Conservation (phyloP, 805 yeast species). For the Candida coquimbonensis region DNA sequence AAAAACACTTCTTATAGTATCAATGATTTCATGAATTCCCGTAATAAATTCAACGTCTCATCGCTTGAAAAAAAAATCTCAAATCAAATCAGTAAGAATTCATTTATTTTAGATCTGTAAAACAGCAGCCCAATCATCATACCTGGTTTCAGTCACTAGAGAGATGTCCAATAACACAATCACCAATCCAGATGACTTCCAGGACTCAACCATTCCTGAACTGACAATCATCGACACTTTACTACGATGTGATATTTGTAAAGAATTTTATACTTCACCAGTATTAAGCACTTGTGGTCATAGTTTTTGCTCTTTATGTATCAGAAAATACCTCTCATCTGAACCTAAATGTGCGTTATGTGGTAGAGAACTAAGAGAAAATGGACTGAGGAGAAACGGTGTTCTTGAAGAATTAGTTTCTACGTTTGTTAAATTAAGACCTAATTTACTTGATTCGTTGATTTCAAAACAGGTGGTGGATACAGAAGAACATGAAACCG, state of each 20-base stretch:
- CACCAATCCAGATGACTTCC: constrained; percentile 74
- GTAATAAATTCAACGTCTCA: background rate
- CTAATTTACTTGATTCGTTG: constrained; percentile 27
- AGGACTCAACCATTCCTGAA: constrained; percentile 43
- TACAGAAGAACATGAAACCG: no score
- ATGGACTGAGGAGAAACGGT: constrained; percentile 58
- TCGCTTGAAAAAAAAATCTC: background rate
- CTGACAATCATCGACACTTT: constrained; percentile 59
- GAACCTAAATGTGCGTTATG: constrained; percentile 74
- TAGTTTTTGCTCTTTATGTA: constrained; percentile 83
- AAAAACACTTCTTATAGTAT: no score
- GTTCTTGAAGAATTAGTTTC: constrained; percentile 64
- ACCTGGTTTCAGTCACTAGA: no score
- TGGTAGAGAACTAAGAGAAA: constrained; percentile 59
- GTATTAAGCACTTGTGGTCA: constrained; percentile 82
- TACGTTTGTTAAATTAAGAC: constrained; percentile 41
- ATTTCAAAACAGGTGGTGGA: no score
- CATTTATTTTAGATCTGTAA: background rate
- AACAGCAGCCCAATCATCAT: no score
- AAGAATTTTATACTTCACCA: constrained; percentile 74
- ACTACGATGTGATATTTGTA: constrained; percentile 81
- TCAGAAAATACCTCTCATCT: constrained; percentile 58
- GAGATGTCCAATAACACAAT: background rate
- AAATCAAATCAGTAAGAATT: no score
- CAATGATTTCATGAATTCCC: no score